Evolutionary conservation across 2,329 filamentous ascomycete species (phyloP).

Genomic region (Lasiodiplodia citricola): DNA sequence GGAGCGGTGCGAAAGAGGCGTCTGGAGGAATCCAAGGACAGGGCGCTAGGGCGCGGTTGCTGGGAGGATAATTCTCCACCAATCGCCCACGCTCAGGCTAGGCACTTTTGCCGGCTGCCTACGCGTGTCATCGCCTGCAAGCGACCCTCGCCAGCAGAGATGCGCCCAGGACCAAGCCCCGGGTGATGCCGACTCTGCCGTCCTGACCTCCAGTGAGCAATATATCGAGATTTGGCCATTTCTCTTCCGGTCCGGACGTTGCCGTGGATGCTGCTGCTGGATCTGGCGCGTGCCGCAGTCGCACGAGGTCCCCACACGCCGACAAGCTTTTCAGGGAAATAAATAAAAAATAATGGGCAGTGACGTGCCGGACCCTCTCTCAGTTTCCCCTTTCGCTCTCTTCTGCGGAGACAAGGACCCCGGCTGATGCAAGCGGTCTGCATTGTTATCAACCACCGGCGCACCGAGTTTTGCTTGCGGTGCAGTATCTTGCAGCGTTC

Average conservation of each 20-base stretch:
- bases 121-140: conserved; percentile 7
- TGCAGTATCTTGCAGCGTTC: neutral
- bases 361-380: neutral
- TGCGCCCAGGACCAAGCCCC: neutral
- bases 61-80: conserved; percentile 11
- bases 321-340: neutral
- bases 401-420: conserved; percentile 30
- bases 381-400: conserved; percentile 29
- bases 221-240: neutral
- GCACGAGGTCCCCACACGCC: neutral
- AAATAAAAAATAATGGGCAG: neutral
- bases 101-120: conserved; percentile 11
- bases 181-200: conserved; percentile 9
- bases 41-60: neutral
- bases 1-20: neutral
- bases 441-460: neutral
- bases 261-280: neutral
- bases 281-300: neutral
- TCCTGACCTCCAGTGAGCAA: neutral
- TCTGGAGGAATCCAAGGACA: neutral
- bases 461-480: neutral
- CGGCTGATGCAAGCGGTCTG: neutral
- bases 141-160: neutral
- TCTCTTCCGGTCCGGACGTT: neutral
- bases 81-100: neutral